Conservation (phyloP, 768 basidiomycete genomes). For the Tubosaeta sp. region DNA sequence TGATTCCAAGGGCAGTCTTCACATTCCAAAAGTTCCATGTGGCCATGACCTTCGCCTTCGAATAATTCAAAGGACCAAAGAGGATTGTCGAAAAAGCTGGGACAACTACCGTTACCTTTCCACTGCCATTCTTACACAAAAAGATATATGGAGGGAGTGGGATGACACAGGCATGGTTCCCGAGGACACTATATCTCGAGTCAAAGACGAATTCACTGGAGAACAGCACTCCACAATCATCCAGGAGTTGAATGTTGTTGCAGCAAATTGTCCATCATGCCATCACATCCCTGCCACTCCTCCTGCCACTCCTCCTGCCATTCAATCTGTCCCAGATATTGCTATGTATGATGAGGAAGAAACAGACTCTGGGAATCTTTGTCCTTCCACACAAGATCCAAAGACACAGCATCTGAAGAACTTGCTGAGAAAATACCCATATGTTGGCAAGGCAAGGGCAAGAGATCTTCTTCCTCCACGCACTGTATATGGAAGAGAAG, state of each 20-base stretch:
- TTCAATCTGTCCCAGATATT: neutral
- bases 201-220: neutral
- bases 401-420: neutral
- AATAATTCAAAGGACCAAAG: too few relatives aligned
- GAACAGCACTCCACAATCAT: slow-evolving; percentile 2
- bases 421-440: neutral
- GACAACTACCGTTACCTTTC: slow-evolving; percentile 1
- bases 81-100: slow-evolving; percentile 3
- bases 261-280: neutral
- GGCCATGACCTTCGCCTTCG: too few relatives aligned
- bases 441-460: neutral
- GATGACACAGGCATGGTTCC: neutral
- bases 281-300: too few relatives aligned
- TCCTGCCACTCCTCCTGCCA: neutral
- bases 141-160: neutral
- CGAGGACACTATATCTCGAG: neutral
- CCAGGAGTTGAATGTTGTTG: neutral
- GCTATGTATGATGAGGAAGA: neutral
- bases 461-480: neutral
- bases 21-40: neutral
- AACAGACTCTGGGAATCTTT: neutral
- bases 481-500: neutral
- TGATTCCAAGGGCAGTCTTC: neutral
- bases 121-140: neutral
- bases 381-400: neutral